Evolutionary conservation across 1,139 yeast genomes (phyloP).

Genomic region (Candida sanyaensis): DNA sequence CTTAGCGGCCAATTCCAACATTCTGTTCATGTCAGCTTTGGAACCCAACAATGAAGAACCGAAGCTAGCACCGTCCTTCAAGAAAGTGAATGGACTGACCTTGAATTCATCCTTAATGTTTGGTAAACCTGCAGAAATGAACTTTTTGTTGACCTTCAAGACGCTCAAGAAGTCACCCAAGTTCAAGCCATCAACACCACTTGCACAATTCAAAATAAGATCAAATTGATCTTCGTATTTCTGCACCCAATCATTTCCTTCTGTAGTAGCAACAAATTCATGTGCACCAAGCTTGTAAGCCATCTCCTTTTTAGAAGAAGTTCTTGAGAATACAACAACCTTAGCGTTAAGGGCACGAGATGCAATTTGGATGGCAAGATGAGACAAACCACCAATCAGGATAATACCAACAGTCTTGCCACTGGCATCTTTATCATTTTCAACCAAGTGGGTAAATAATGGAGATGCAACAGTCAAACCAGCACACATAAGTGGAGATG

Average conservation of each 20-base stretch:
- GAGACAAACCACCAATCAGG: slow-evolving; percentile 51
- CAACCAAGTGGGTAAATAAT: slow-evolving; percentile 36
- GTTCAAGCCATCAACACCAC: slow-evolving; percentile 37
- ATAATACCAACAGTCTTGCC: slow-evolving; percentile 49
- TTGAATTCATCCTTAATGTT: slow-evolving; percentile 27
- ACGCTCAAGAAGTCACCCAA: slow-evolving; percentile 32
- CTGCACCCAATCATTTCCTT: slow-evolving; percentile 35
- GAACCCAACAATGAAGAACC: slow-evolving; percentile 40
- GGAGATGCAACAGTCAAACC: slow-evolving; percentile 68
- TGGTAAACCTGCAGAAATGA: slow-evolving; percentile 59
- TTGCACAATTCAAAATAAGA: slow-evolving; percentile 50
- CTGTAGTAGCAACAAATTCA: slow-evolving; percentile 41
- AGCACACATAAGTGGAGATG: slow-evolving; percentile 69
- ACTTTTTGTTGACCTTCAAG: slow-evolving; percentile 45
- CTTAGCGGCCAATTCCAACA: slow-evolving; percentile 43
- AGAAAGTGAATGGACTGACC: slow-evolving; percentile 30
- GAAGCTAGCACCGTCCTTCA: slow-evolving; percentile 30
- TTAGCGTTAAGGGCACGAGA: slow-evolving; percentile 40
- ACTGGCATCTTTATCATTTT: slow-evolving; percentile 25
- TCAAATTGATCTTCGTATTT: slow-evolving; percentile 41
- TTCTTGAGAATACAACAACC: slow-evolving; percentile 42
- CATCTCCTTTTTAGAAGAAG: slow-evolving; percentile 36
- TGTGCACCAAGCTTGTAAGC: slow-evolving; percentile 40
- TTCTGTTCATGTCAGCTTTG: slow-evolving; percentile 35
- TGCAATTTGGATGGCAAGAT: slow-evolving; percentile 44